phyloP scores from a whole-genome alignment of 1,139 yeast species.

The Geotrichum histeridarum region DNA sequence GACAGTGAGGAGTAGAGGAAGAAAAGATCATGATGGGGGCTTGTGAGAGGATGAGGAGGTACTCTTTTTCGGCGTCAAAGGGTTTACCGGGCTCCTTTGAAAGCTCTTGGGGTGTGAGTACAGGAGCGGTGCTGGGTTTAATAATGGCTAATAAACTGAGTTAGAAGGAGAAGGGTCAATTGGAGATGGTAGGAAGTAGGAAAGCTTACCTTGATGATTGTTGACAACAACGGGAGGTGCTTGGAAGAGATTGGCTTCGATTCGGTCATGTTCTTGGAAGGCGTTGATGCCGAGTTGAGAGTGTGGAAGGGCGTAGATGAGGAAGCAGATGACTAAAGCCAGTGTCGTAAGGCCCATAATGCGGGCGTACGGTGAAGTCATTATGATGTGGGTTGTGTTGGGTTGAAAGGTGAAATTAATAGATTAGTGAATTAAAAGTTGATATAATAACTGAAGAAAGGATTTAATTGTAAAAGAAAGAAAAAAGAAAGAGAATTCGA shows the following conservation, averaged over 20 bases:
- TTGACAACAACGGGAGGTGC: background rate
- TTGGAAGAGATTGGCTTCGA: background rate
- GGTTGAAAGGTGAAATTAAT: too few species aligned
- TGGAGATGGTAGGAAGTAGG: background rate
- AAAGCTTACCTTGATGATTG: background rate
- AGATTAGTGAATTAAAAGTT: too few species aligned
- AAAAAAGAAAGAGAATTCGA: background rate
- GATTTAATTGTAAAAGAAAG: too few species aligned
- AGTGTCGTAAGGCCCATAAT: constrained; percentile 27
- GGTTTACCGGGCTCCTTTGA: constrained; percentile 33
- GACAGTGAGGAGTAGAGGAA: constrained; percentile 45
- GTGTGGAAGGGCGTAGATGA: constrained; percentile 21
- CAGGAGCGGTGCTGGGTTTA: background rate
- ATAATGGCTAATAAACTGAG: background rate
- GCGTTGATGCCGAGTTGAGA: background rate
- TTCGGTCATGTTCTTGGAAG: background rate
- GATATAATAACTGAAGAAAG: too few species aligned
- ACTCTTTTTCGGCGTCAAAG: constrained; percentile 60
- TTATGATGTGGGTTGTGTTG: too few species aligned
- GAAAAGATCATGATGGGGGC: constrained; percentile 53
- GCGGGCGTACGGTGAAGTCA: constrained; percentile 29
- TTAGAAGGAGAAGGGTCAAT: background rate
- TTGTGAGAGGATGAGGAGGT: constrained; percentile 51
- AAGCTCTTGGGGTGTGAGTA: constrained; percentile 24
- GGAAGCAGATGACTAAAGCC: constrained; percentile 25